phyloP scores from a whole-genome alignment of 202 grass and related monocot species.

The Zoysia matrella region DNA sequence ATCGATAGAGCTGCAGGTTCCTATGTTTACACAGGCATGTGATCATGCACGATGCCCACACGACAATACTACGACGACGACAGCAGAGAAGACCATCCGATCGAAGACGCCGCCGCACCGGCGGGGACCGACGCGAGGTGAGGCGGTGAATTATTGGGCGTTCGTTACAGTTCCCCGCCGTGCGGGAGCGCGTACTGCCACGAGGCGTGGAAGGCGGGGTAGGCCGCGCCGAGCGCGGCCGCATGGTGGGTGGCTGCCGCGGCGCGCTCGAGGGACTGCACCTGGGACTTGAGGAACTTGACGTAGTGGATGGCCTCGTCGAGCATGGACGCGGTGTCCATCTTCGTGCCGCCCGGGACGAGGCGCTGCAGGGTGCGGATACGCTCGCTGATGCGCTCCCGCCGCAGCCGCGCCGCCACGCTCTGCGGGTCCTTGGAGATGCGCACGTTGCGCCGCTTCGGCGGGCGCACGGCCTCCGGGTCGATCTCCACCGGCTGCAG shows the following conservation, averaged over 20 bases:
- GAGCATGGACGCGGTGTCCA: slow-evolving; percentile 94
- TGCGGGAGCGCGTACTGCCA: slow-evolving; percentile 43
- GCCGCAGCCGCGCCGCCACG: slow-evolving; percentile 77
- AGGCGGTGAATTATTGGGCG: neutral
- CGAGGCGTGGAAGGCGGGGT: slow-evolving; percentile 48
- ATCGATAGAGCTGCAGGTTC: slow-evolving; percentile 34
- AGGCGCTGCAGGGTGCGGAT: slow-evolving; percentile 87
- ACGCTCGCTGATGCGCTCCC: slow-evolving; percentile 89
- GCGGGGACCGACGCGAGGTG: slow-evolving; percentile 4
- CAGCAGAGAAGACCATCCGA: slow-evolving; percentile 6
- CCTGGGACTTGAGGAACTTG: slow-evolving; percentile 93
- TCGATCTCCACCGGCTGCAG: slow-evolving; percentile 83
- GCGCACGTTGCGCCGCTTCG: slow-evolving; percentile 88
- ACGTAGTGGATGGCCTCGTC: slow-evolving; percentile 94
- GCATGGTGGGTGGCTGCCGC: slow-evolving; percentile 46
- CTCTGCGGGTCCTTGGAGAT: slow-evolving; percentile 94
- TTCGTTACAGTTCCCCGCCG: slow-evolving; percentile 28
- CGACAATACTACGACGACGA: neutral
- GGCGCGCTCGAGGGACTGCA: slow-evolving; percentile 80
- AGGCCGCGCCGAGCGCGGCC: slow-evolving; percentile 36
- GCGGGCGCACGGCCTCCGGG: neutral
- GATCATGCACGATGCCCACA: slow-evolving; percentile 33
- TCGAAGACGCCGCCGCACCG: slow-evolving; percentile 17
- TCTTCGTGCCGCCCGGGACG: slow-evolving; percentile 86
- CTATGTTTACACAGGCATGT: slow-evolving; percentile 49